Base-by-base conservation (phyloP, 23 red algal genomes). In the Gracilaria gracilis region DNA sequence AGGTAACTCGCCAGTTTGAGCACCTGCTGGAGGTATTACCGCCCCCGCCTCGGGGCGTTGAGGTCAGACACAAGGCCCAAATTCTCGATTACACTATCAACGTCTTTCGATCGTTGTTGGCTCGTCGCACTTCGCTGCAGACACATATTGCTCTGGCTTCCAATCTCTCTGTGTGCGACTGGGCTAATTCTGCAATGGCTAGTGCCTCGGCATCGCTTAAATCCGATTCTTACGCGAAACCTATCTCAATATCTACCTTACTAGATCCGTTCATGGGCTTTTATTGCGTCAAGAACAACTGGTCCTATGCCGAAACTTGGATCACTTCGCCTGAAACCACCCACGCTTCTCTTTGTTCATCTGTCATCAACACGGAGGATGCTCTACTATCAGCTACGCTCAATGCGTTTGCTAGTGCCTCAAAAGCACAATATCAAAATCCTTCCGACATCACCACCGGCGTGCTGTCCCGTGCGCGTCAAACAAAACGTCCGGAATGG, bases 11-110 rank as follows among this genome's bases (percentile, higher is more conserved):
- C 2, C 84, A 89, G 54, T 89, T 95, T 49, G 86, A 95, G 47
- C 28, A 95, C 47, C 67, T 95, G 37, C 57, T 84, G 47, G 57
- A 61, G 32, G 93, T 89, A 4, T 70, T 95, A 34, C 93, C 93
- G 9, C 75, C 55, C 5, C 71, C 93, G 6, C 75, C 84, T 14
- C 79, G 54, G 24, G 69, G 80, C 31, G 66, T 73, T 21, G 93
- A 88, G 51, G 64, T 95, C 34, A 82, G 79, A 59, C 83, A 81
- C 77, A 95, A 95, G 80, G 93, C 84, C 42, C 93, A 95, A 62
- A 87, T 95, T 40, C 93, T 95, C 27, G 93, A 95, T 29, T 89
- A 80, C 53, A 89, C 93, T 24, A 95, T 95, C 67, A 79, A 78
- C 7, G 72, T 78, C 12, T 81, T 93, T 49, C 90, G 61, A 31